phyloP scores from a whole-genome alignment of 345 rosid species.

The Boechera retrofracta region DNA sequence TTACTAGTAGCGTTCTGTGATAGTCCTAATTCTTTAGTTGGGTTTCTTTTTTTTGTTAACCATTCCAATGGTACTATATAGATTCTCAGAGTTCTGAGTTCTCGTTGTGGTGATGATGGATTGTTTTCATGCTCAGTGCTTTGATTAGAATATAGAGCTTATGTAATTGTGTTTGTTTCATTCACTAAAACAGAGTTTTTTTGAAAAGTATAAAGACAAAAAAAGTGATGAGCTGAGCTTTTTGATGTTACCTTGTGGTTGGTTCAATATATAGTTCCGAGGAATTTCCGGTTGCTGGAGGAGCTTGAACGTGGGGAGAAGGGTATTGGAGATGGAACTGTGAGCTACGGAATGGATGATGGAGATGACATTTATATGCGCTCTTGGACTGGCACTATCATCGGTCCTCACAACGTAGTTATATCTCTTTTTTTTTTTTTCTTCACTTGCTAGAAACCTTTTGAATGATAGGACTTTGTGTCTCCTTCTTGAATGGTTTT shows the following conservation, averaged over 20 bases:
- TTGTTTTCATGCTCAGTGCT: not conserved
- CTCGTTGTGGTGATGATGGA: not conserved
- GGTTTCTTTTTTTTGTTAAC: not conserved
- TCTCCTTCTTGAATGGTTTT: not conserved
- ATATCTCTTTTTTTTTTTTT: conserved; percentile 32
- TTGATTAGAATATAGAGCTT: not conserved
- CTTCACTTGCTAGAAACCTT: not conserved
- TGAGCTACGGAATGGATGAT: conserved; percentile 98
- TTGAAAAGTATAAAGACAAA: too few species aligned
- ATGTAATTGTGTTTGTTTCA: not conserved
- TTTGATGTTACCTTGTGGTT: not conserved
- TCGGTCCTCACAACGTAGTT: conserved; percentile 89
- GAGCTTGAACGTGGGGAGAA: conserved; percentile 95
- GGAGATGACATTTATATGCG: conserved; percentile 95
- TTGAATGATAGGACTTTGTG: not conserved
- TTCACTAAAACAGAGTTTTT: not conserved
- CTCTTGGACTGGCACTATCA: conserved; percentile 96
- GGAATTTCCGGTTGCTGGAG: conserved; percentile 83
- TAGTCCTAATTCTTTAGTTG: not conserved
- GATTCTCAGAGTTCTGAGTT: not conserved
- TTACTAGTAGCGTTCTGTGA: not conserved
- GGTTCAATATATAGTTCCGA: conserved; percentile 62
- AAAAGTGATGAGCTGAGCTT: not conserved
- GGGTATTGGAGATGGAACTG: conserved; percentile 96
- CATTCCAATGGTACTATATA: not conserved